Evolutionary conservation across 148 eudicot species (phyloP).

Genomic region (Agrostemma githago): DNA sequence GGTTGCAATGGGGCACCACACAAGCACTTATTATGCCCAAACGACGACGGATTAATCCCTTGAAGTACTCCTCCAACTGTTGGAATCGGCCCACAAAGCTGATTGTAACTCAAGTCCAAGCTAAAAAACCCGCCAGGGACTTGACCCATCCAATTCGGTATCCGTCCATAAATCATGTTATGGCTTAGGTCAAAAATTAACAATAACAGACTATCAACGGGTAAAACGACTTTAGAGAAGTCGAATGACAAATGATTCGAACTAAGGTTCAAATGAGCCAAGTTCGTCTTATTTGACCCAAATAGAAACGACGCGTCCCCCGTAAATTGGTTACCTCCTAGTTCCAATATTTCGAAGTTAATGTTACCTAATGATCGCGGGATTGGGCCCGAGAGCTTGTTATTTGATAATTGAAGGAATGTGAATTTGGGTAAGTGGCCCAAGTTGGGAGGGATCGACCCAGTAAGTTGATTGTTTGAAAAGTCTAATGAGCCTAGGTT

Average conservation of each 20-base stretch:
- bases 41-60: slow-evolving; percentile 24
- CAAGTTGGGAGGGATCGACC: slow-evolving; percentile 36
- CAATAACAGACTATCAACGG: slow-evolving; percentile 16
- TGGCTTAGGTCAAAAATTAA: slow-evolving; percentile 41
- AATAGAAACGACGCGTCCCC: slow-evolving; percentile 50
- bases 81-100: slow-evolving; percentile 53
- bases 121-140: slow-evolving; percentile 13
- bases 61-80: slow-evolving; percentile 40
- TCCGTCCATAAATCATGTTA: slow-evolving; percentile 44
- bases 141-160: slow-evolving; percentile 35
- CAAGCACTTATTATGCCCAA: slow-evolving; percentile 49
- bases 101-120: slow-evolving; percentile 50
- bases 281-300: slow-evolving; percentile 29
- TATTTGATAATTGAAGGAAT: slow-evolving; percentile 31
- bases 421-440: slow-evolving; percentile 17
- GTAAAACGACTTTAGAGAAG: slow-evolving; percentile 25
- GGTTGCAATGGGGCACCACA: slow-evolving; percentile 58
- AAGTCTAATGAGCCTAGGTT: slow-evolving; percentile 27
- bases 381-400: slow-evolving; percentile 36
- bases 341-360: slow-evolving; percentile 25
- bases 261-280: slow-evolving; percentile 24
- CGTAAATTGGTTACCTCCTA: slow-evolving; percentile 30
- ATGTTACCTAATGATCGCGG: slow-evolving; percentile 34
- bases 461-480: slow-evolving; percentile 38
- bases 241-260: slow-evolving; percentile 42